Percentiles rank a stretch among this genome's conserved stretches.
Conservation (phyloP, 768 basidiomycete genomes). For the Leccinum barrowsii region DNA sequence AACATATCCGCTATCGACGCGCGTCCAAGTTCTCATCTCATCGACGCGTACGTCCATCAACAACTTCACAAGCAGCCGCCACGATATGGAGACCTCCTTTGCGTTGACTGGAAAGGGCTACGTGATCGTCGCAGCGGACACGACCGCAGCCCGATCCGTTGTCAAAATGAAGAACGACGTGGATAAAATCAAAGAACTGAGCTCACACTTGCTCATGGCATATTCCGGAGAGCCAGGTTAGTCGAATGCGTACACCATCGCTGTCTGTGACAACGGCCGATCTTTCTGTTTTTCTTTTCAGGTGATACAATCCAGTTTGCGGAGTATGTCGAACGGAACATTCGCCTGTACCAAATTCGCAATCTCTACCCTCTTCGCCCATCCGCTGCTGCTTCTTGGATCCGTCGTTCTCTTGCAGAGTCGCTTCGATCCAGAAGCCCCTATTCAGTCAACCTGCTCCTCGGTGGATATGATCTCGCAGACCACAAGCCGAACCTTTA, state of each 20-base stretch:
- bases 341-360: slow-evolving; percentile 94
- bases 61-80: slow-evolving; percentile 12
- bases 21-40: slow-evolving; percentile 18
- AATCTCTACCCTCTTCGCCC: slow-evolving; percentile 88
- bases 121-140: slow-evolving; percentile 89
- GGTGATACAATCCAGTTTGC: slow-evolving; percentile 97
- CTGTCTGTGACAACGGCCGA: background rate
- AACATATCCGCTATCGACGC: slow-evolving; percentile 18
- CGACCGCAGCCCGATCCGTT: slow-evolving; percentile 84
- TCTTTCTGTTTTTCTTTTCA: slow-evolving; percentile 23
- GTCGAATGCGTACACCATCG: slow-evolving; percentile 21
- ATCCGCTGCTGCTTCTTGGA: slow-evolving; percentile 90
- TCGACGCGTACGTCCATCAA: slow-evolving; percentile 18
- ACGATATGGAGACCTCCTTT: slow-evolving; percentile 85
- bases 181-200: slow-evolving; percentile 93
- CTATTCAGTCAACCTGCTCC: slow-evolving; percentile 87
- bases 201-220: slow-evolving; percentile 91
- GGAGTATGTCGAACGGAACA: slow-evolving; percentile 93
- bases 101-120: slow-evolving; percentile 91
- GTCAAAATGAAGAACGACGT: slow-evolving; percentile 97
- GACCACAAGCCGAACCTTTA: slow-evolving; percentile 72
- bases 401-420: slow-evolving; percentile 84
- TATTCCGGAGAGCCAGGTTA: slow-evolving; percentile 89
- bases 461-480: slow-evolving; percentile 89
- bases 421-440: slow-evolving; percentile 85